Evolutionary conservation across 2,329 filamentous ascomycete genomes (phyloP).

Genomic region (Hypomyces rosellus): DNA sequence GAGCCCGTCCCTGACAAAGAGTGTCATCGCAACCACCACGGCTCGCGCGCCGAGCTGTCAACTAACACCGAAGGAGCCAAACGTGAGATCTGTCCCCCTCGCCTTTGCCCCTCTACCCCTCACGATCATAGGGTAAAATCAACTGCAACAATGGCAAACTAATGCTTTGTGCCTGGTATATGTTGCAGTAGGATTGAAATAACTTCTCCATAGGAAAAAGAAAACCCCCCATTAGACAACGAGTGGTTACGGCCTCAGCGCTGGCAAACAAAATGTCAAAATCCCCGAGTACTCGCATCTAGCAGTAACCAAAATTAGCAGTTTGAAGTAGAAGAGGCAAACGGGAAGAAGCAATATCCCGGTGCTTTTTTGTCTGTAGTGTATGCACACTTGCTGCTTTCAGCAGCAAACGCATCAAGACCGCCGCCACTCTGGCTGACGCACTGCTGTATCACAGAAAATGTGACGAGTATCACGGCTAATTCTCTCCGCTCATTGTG

Average conservation of each 20-base stretch:
- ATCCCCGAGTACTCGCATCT: neutral
- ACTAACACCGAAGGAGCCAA: too few species aligned
- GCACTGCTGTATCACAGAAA: neutral
- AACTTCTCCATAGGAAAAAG: too few species aligned
- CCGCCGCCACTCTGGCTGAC: neutral
- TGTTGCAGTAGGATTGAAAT: too few species aligned
- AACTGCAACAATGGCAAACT: too few species aligned
- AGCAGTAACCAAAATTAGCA: neutral
- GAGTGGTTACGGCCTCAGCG: too few species aligned
- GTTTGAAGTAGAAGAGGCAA: neutral
- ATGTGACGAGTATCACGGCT: neutral
- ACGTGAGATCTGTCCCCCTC: neutral
- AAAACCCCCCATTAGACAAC: too few species aligned
- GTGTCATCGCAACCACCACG: neutral
- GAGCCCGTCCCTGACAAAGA: neutral
- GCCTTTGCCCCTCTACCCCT: too few species aligned
- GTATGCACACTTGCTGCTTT: neutral
- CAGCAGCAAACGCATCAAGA: neutral
- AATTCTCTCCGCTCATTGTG: neutral
- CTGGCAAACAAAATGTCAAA: neutral
- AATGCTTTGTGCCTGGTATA: too few species aligned
- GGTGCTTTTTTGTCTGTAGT: neutral
- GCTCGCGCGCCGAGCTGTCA: too few species aligned
- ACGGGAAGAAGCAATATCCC: neutral
- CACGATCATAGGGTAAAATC: too few species aligned